These are phyloP conservation scores for Cladochytrium replicatum DNA, from an alignment of 192 early-diverging fungal species.

Conservation along the genomic window DNA sequence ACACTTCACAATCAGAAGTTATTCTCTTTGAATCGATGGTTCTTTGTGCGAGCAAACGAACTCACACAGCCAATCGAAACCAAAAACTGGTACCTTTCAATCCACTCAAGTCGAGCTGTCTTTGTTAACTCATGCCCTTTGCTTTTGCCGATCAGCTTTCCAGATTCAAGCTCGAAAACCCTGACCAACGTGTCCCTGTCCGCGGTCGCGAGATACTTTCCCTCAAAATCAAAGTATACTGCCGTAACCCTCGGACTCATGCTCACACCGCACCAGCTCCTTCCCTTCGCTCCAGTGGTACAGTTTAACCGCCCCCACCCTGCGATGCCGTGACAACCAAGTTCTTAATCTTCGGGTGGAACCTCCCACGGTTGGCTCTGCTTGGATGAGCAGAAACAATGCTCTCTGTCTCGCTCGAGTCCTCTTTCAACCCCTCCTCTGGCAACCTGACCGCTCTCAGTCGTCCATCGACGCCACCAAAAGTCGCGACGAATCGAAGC, in stretches of 20 bases:
- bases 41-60: too few species aligned
- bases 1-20: too few species aligned
- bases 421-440: slow-evolving; percentile 42
- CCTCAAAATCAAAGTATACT: slow-evolving; percentile 36
- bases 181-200: slow-evolving; percentile 59
- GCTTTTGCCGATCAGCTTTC: slow-evolving; percentile 46
- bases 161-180: slow-evolving; percentile 51
- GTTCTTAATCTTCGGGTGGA: slow-evolving; percentile 48
- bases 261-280: slow-evolving; percentile 1
- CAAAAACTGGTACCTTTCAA: slow-evolving; percentile 37
- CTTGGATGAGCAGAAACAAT: slow-evolving; percentile 28
- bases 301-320: slow-evolving; percentile 33
- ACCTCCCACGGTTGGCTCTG: slow-evolving; percentile 36
- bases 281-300: slow-evolving; percentile 47
- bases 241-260: not conserved
- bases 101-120: slow-evolving; percentile 56
- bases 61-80: slow-evolving; percentile 1
- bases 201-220: slow-evolving; percentile 51
- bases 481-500: slow-evolving; percentile 57
- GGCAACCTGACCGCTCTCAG: slow-evolving; percentile 45
- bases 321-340: slow-evolving; percentile 49
- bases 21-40: too few species aligned
- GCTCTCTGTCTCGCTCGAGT: slow-evolving; percentile 24
- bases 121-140: slow-evolving; percentile 54
- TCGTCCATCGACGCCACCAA: slow-evolving; percentile 57